phyloP scores from a whole-genome alignment of 352 stramenopile species.

The Pythium aquatile region DNA sequence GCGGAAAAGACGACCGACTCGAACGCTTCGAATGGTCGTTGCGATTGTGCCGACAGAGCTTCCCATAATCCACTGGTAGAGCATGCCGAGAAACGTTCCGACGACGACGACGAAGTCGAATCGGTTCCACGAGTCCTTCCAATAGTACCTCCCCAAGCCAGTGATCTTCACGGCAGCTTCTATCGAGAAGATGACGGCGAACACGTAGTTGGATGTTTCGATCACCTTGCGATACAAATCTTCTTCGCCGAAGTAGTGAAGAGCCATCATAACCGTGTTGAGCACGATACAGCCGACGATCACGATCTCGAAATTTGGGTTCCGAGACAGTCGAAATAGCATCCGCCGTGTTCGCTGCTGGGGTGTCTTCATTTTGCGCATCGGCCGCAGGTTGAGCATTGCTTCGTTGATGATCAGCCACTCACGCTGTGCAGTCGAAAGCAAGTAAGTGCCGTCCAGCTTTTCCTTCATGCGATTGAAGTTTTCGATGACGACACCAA shows the following conservation, averaged over 20 bases:
- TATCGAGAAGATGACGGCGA: constrained; percentile 76
- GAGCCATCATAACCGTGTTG: constrained; percentile 84
- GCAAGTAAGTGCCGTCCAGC: constrained; percentile 56
- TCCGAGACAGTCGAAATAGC: constrained; percentile 45
- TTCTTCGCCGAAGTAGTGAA: constrained; percentile 81
- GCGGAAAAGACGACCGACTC: constrained; percentile 67
- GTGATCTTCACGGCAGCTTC: constrained; percentile 83
- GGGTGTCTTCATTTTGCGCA: constrained; percentile 47
- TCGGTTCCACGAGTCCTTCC: constrained; percentile 76
- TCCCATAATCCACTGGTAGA: constrained; percentile 38
- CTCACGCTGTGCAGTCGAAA: constrained; percentile 72
- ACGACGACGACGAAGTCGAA: constrained; percentile 79
- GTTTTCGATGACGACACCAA: constrained; percentile 91
- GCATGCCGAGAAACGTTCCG: constrained; percentile 41
- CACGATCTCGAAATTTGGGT: constrained; percentile 60
- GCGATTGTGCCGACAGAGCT: constrained; percentile 37
- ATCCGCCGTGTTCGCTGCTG: constrained; percentile 29
- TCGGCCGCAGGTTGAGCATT: constrained; percentile 39
- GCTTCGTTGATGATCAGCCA: constrained; percentile 67
- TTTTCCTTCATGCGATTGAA: constrained; percentile 82
- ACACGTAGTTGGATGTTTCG: constrained; percentile 71
- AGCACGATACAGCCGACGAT: constrained; percentile 86
- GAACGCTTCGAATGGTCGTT: constrained; percentile 74
- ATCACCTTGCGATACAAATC: constrained; percentile 53
- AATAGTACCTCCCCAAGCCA: constrained; percentile 71